Evolutionary conservation across 441 rosid genomes (phyloP), one percentile per base, ranked within the genome.

Genomic region (Pelargonium hybrid): DNA sequence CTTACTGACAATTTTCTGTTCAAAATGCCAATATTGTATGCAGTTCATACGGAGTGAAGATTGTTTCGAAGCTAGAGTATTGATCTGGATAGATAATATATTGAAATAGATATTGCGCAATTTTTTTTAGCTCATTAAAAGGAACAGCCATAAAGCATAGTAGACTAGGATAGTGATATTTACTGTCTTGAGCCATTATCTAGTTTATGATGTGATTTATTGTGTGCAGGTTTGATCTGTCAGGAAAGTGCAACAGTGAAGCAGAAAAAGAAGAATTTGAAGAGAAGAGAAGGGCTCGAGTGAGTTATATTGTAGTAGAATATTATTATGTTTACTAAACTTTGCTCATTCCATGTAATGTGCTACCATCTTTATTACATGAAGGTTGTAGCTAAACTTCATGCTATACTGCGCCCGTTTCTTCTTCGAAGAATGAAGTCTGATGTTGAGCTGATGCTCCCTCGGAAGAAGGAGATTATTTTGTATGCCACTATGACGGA

Each of bases 351-450:
- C 31, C 39, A 23, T 23, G 65, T 74, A 74, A 52, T 68, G 17
- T 18, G 25, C 45, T 20, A 56, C 7, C 70, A 65, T 37, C 74
- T 68, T 66, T 3, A 57, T 84, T 68, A 62, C 67, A 20, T 77
- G 52, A 84, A 95, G 99, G 90, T 90, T 76, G 93, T 95, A 26
- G 88, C 89, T 14, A 95, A 95, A 80, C 98, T 95, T 65, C 99
- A 95, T 83, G 85, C 84, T 72, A 95, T 95, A 72, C 79, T 95
- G 76, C 96, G 97, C 11, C 99, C 99, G 7, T 95, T 95, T 81
- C 93, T 95, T 78, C 95, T 95, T 56, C 88, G 98, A 67, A 83
- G 99, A 79, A 78, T 95, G 96, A 95, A 95, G 76, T 52, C 87
- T 84, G 99, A 95, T 66, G 99, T 95, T 62, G 99, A 94, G 84